Conservation (phyloP, 2,329 filamentous ascomycete genomes). For the Aspergillus novofumigatus region DNA sequence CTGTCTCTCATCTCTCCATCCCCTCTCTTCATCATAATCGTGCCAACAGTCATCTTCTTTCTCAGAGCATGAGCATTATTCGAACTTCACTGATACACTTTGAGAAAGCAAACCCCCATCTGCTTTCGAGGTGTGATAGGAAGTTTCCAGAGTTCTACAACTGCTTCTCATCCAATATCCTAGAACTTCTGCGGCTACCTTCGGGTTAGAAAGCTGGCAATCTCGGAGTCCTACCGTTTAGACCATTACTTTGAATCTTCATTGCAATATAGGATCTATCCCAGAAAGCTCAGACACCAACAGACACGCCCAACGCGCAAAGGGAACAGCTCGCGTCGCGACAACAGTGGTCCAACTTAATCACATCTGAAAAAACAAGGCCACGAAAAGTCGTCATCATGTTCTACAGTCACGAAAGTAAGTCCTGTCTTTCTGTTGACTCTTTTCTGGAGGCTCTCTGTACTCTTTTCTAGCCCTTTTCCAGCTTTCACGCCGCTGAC, state of each 20-base stretch:
- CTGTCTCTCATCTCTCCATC: not conserved
- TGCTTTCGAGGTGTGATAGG: not conserved
- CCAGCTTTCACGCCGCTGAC: not conserved
- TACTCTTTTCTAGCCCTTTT: conserved; percentile 17
- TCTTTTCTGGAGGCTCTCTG: not conserved
- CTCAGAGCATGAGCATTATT: not conserved
- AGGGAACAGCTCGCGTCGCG: not conserved
- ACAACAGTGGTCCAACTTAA: not conserved
- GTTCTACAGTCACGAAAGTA: conserved; percentile 97
- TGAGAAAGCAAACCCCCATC: not conserved
- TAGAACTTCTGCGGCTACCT: not conserved
- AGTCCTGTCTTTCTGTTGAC: conserved; percentile 28
- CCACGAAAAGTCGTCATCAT: conserved; percentile 45
- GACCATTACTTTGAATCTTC: not conserved
- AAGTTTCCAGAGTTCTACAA: not conserved
- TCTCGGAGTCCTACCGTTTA: not conserved
- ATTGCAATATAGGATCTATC: not conserved
- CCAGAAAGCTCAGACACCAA: not conserved
- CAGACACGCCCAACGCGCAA: not conserved
- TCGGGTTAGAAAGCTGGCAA: not conserved
- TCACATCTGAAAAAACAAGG: not conserved
- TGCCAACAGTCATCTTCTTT: not conserved
- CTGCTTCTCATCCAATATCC: not conserved
- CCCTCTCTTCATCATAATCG: not conserved
- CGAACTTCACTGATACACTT: not conserved